A percentile compares a stretch with the other conserved stretches of the same genome.
These are phyloP conservation scores for Daldinia loculata DNA, from an alignment of 495 filamentous ascomycete species.

Conservation along the genomic window DNA sequence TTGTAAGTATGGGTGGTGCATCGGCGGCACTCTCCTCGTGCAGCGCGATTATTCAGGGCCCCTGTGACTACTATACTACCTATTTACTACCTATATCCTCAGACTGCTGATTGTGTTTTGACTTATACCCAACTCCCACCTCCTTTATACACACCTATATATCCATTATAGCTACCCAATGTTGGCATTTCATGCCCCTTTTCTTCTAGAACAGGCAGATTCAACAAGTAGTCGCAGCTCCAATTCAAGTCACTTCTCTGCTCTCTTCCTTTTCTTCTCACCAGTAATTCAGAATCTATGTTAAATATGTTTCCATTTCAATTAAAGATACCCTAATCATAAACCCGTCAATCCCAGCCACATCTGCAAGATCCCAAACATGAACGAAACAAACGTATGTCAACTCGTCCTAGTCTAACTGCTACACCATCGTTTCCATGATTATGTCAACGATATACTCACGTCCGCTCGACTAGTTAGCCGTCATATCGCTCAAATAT, in stretches of 20 bases:
- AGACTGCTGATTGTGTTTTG: background rate
- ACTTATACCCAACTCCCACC: background rate
- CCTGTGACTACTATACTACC: background rate
- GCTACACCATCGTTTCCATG: background rate
- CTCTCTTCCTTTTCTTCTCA: background rate
- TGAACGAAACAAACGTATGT: constrained; percentile 16
- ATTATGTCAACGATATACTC: constrained; percentile 8
- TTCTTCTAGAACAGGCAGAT: background rate
- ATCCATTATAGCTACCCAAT: background rate
- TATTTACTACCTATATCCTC: background rate
- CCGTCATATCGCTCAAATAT: constrained; percentile 18
- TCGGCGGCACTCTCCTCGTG: constrained; percentile 14
- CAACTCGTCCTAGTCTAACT: constrained; percentile 10
- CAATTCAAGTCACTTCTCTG: background rate
- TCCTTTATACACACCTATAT: background rate
- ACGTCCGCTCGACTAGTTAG: background rate
- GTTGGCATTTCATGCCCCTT: background rate
- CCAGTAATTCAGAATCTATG: background rate
- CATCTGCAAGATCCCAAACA: constrained; percentile 10
- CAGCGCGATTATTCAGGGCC: constrained; percentile 40
- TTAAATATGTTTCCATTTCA: background rate
- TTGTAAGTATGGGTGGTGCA: background rate
- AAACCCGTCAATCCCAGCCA: background rate
- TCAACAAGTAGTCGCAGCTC: background rate
- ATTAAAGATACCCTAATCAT: constrained; percentile 10